Percentiles rank a stretch among this genome's conserved stretches.
These are phyloP conservation scores for Pterocarpus macrocarpus DNA, from an alignment of 306 rosid genomes.

Conservation along the genomic window DNA sequence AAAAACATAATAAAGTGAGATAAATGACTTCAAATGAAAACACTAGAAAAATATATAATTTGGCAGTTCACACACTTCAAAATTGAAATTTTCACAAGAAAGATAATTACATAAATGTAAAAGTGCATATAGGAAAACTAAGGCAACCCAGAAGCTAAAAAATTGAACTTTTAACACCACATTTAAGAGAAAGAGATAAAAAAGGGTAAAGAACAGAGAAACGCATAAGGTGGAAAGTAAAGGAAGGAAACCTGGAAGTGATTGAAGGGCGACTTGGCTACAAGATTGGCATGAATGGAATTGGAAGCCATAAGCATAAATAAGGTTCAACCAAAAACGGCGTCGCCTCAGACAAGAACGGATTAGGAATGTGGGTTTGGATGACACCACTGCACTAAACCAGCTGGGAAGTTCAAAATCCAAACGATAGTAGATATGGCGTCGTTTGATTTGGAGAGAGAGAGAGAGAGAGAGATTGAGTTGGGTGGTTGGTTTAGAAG, in stretches of 20 bases:
- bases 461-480: too few species aligned
- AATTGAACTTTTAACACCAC: conserved; percentile 35
- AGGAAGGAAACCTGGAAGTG: conserved; percentile 62
- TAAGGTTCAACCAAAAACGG: conserved; percentile 20
- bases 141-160: conserved; percentile 15
- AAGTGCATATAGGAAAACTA: conserved; percentile 16
- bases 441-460: background rate
- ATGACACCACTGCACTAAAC: too few species aligned
- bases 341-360: background rate
- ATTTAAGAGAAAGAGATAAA: background rate
- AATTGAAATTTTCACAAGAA: background rate
- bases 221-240: too few species aligned
- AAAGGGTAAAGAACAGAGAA: too few species aligned
- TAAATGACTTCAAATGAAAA: conserved; percentile 3
- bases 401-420: background rate
- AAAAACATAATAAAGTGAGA: background rate
- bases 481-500: background rate
- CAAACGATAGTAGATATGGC: background rate
- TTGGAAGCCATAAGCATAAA: conserved; percentile 50
- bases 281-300: conserved; percentile 52
- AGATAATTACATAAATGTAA: background rate
- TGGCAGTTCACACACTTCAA: background rate
- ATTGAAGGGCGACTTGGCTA: conserved; percentile 63
- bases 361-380: too few species aligned
- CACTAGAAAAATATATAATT: background rate